Evolutionary conservation across 2,329 filamentous ascomycete genomes (phyloP).

Genomic region (Trichoderma sp.): DNA sequence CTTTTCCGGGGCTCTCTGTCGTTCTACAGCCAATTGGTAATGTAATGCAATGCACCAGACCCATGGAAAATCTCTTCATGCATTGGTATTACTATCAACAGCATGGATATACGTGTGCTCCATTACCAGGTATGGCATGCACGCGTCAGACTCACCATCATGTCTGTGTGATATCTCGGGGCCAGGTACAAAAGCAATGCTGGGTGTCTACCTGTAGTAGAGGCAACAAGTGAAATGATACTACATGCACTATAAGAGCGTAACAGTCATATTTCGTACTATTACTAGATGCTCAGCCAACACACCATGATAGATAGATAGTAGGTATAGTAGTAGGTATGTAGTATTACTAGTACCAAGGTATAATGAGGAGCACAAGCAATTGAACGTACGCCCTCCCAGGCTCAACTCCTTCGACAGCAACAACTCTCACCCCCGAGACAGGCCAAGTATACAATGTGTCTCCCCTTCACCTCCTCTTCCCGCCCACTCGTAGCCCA

Average conservation of each 20-base stretch:
- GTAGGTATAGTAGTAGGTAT: neutral
- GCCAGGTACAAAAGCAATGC: no score
- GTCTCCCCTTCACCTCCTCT: neutral
- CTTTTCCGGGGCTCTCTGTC: neutral
- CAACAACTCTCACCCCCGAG: neutral
- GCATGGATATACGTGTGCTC: neutral
- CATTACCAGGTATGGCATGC: neutral
- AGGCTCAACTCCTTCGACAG: neutral
- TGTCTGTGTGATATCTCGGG: neutral
- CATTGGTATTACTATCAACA: neutral
- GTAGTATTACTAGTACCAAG: neutral
- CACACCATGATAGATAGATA: neutral
- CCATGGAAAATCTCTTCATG: neutral
- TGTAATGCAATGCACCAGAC: neutral
- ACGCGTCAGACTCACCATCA: neutral
- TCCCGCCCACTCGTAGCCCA: neutral
- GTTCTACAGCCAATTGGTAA: neutral
- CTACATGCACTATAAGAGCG: no score
- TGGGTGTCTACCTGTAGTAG: no score
- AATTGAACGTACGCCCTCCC: neutral
- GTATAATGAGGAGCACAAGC: constrained; percentile 5
- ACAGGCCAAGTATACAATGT: neutral
- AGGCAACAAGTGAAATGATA: no score
- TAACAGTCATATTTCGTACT: neutral
- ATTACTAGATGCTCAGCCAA: neutral